Evolutionary conservation across 306 rosid species (phyloP).

Genomic region (Dryas octopetala): DNA sequence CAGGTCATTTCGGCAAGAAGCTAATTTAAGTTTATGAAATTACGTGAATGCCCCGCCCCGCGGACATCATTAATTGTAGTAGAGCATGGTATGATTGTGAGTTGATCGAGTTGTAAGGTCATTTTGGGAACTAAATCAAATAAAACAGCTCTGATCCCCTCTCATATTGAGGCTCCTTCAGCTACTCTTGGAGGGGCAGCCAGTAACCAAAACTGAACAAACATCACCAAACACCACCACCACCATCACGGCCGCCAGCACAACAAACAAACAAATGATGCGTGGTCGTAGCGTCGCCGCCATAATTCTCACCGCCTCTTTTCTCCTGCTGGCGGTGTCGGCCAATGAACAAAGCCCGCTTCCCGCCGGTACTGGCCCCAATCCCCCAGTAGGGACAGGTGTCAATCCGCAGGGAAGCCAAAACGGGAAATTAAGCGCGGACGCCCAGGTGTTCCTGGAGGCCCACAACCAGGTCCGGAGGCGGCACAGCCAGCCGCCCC

Average conservation of each 20-base stretch:
- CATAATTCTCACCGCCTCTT: background rate
- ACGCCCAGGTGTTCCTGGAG: slow-evolving; percentile 35
- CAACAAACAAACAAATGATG: background rate
- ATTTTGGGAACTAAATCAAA: background rate
- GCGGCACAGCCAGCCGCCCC: slow-evolving; percentile 3
- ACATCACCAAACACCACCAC: background rate
- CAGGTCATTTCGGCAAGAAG: background rate
- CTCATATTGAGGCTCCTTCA: background rate
- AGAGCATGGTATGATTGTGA: background rate
- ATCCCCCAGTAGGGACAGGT: too few species aligned
- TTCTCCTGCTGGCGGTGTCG: background rate
- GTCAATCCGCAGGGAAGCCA: too few species aligned
- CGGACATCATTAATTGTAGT: too few species aligned
- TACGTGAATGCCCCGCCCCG: background rate
- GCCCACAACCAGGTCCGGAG: slow-evolving; percentile 57
- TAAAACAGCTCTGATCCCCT: background rate
- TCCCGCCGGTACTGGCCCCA: too few species aligned
- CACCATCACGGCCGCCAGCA: background rate
- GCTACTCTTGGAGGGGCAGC: slow-evolving; percentile 33
- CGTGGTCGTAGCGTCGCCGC: background rate
- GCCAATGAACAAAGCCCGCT: background rate
- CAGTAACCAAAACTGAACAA: background rate
- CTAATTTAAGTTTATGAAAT: too few species aligned
- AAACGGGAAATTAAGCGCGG: too few species aligned
- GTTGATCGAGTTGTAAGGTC: background rate